phyloP scores from a whole-genome alignment of 768 basidiomycete species.

The Lactarius vividus region DNA sequence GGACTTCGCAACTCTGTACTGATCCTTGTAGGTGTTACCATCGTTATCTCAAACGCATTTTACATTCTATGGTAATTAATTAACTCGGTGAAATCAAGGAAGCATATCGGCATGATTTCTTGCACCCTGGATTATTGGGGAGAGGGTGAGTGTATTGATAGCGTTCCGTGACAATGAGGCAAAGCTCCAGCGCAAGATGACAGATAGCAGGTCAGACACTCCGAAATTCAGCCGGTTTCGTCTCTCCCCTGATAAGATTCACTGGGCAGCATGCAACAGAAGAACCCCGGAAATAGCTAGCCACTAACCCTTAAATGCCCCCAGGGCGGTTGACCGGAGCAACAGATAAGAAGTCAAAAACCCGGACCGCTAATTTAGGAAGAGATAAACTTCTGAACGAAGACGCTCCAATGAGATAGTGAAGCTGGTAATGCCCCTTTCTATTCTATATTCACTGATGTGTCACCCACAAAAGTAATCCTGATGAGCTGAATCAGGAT shows the following conservation, averaged over 20 bases:
- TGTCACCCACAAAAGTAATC: background rate
- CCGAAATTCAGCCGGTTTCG: background rate
- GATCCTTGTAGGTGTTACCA: slow-evolving; percentile 23
- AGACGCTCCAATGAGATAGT: background rate
- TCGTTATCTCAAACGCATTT: slow-evolving; percentile 12
- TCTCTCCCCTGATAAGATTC: background rate
- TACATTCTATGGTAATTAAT: slow-evolving; percentile 3
- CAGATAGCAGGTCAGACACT: background rate
- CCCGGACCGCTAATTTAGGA: background rate
- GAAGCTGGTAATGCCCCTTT: too few species aligned
- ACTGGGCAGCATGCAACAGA: background rate
- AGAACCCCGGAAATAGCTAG: background rate
- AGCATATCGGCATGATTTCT: background rate
- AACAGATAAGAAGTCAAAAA: background rate
- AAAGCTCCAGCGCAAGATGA: background rate
- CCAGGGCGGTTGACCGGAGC: background rate
- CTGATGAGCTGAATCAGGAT: background rate
- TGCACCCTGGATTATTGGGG: background rate
- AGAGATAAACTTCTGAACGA: background rate
- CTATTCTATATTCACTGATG: background rate
- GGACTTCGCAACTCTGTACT: slow-evolving; percentile 21
- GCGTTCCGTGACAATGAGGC: background rate
- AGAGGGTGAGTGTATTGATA: background rate
- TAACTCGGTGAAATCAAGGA: background rate
- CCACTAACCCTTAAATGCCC: background rate